These are phyloP conservation scores for Podaxis mareebaensis DNA, from an alignment of 768 basidiomycete genomes.

Conservation along the genomic window DNA sequence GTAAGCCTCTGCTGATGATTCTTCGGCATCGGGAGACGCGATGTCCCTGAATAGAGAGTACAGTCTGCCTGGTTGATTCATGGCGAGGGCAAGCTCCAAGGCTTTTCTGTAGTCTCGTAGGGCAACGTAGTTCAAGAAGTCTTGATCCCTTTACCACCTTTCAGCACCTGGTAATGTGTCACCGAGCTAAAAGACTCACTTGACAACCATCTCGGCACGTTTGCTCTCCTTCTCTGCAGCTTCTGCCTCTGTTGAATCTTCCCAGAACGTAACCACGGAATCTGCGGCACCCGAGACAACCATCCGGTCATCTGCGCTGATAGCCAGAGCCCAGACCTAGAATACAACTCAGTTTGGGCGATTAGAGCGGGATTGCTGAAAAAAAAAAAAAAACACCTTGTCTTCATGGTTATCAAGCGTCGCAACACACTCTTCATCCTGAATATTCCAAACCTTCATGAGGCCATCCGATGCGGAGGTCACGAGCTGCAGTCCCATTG, in stretches of 20 bases:
- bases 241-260: constrained; percentile 88
- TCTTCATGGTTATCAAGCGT: constrained; percentile 98
- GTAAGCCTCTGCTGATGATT: constrained; percentile 35
- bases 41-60: constrained; percentile 76
- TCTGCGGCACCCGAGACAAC: constrained; percentile 96
- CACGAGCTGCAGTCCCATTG: constrained; percentile 80
- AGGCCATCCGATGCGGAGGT: constrained; percentile 93
- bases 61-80: constrained; percentile 91
- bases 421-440: constrained; percentile 80
- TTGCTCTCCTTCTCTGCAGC: constrained; percentile 73
- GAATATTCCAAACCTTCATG: constrained; percentile 93
- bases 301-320: constrained; percentile 77
- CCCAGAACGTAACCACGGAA: constrained; percentile 95
- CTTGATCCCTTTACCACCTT: constrained; percentile 81
- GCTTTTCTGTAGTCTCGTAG: constrained; percentile 90
- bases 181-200: constrained; percentile 49
- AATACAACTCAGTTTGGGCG: neutral
- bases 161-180: constrained; percentile 10
- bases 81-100: constrained; percentile 87
- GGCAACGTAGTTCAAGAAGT: constrained; percentile 87
- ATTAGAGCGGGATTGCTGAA: neutral
- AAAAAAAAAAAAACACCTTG: constrained; percentile 68
- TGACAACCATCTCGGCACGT: constrained; percentile 72
- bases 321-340: constrained; percentile 95
- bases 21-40: constrained; percentile 27